Evolutionary conservation across 208 protist species (phyloP).

Genomic region (Leishmania mexicana): DNA sequence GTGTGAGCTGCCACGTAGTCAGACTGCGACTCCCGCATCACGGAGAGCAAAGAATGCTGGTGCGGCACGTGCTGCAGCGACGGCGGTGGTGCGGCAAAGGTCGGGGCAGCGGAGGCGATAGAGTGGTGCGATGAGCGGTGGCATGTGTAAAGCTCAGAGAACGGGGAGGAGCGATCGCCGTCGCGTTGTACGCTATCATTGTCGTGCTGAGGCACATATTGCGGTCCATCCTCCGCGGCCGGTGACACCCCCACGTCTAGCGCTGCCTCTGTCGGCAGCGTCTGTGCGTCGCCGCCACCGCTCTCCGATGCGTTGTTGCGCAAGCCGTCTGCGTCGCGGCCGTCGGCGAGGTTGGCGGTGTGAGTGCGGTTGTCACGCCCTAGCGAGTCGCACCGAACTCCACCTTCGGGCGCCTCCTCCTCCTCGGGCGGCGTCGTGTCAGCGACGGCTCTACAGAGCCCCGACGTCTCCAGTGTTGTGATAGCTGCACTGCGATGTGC

Average conservation of each 20-base stretch:
- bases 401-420: neutral
- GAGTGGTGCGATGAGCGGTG: neutral
- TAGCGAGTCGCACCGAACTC: neutral
- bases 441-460: neutral
- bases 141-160: neutral
- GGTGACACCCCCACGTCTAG: neutral
- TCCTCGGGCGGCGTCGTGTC: neutral
- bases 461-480: neutral
- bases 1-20: neutral
- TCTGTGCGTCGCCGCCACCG: neutral
- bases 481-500: neutral
- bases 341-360: neutral
- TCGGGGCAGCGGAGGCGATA: neutral
- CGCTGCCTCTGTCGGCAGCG: neutral
- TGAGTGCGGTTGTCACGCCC: neutral
- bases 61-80: neutral
- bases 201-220: neutral
- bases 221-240: neutral
- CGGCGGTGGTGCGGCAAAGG: neutral
- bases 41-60: neutral
- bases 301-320: neutral
- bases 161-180: conserved; percentile 3
- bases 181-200: neutral
- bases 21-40: neutral
- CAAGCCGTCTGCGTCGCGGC: neutral